Percentiles rank a stretch among this genome's conserved stretches.
Conservation (phyloP, 768 basidiomycete species). For the Dacryopinax primogenitus region DNA sequence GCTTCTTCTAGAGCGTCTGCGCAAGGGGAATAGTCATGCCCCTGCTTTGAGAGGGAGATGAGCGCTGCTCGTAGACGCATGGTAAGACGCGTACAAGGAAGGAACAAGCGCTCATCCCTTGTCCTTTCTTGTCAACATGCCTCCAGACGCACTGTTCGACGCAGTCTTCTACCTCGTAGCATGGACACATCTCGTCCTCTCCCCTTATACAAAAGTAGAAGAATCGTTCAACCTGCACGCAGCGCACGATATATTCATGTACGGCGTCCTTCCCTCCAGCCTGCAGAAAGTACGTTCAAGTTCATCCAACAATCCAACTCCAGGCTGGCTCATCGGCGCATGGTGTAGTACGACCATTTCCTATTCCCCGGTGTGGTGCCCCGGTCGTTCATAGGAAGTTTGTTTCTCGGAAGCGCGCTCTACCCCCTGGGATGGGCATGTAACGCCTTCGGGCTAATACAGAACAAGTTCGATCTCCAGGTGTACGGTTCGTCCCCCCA, state of each 20-base stretch:
- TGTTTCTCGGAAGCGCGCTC: constrained; percentile 49
- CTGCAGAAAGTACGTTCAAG: constrained; percentile 40
- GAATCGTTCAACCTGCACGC: constrained; percentile 95
- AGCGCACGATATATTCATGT: constrained; percentile 70
- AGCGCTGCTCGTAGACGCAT: constrained; percentile 6
- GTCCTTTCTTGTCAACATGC: too few relatives aligned
- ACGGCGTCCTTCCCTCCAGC: constrained; percentile 40
- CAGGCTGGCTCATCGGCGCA: not conserved
- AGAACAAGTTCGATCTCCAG: constrained; percentile 56
- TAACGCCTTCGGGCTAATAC: constrained; percentile 32
- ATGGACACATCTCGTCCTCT: constrained; percentile 48
- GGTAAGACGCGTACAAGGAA: too few relatives aligned
- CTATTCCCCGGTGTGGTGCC: constrained; percentile 81
- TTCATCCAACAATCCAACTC: not conserved
- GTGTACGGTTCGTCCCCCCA: constrained; percentile 41
- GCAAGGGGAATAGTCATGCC: not conserved
- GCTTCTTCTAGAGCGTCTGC: not conserved
- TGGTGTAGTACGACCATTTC: constrained; percentile 76
- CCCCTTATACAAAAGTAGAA: constrained; percentile 93
- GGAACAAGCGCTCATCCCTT: too few relatives aligned
- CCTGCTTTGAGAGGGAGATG: not conserved
- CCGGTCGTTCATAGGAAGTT: constrained; percentile 68
- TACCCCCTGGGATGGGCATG: constrained; percentile 38
- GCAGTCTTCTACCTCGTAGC: constrained; percentile 14
- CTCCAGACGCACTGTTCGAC: constrained; percentile 9